Base-by-base conservation (phyloP, 305 asterid species). In the Fraxinus velutina region DNA sequence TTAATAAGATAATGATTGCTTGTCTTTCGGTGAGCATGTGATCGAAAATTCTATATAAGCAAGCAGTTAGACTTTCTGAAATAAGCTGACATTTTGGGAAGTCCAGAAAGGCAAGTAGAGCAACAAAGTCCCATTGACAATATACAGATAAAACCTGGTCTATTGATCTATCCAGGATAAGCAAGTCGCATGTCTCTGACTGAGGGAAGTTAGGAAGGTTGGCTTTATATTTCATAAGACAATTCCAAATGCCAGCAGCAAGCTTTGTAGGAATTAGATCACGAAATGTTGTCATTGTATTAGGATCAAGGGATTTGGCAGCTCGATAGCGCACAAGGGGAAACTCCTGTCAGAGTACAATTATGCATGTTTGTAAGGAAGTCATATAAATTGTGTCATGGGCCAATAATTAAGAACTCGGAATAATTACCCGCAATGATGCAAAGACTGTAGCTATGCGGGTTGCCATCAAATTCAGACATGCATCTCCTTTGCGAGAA, bases 381-480 rank as follows among this genome's bases (percentile, higher is more conserved):
- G 42, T 42, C 4, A n/a, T 78, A 68, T 55, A 71, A 73, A 80
- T 84, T 22, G 42, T 8, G 74, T 29, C 64, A 44, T 15, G 42
- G 2, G 79, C 76, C 55, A 78, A 75, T 36, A 5, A 21, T 72
- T 66, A 39, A 52, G 44, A 64, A 82, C 73, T 78, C 34, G 42
- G 39, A 74, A 75, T 71, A 82, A 90, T 57, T 89, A 92, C 98
- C 94, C 92, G 88, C 86, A 94, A 87, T 73, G 99, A 96, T 70
- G 99, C 96, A 87, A 96, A 94, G 37, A 94, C 97, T 29, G 99
- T 93, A 83, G 98, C 98, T 88, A 96, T 91, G 79, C 98, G 96
- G 81, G 87, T 88, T 33, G 94, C 99, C 98, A 96, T 96, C 89
- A 86, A 73, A 88, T 87, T 93, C 90, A 96, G 83, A 84, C 99